A percentile compares a stretch with the other conserved stretches of the same genome.
Evolutionary conservation across 2,329 filamentous ascomycete species (phyloP).

Genomic region (Capronia americana): DNA sequence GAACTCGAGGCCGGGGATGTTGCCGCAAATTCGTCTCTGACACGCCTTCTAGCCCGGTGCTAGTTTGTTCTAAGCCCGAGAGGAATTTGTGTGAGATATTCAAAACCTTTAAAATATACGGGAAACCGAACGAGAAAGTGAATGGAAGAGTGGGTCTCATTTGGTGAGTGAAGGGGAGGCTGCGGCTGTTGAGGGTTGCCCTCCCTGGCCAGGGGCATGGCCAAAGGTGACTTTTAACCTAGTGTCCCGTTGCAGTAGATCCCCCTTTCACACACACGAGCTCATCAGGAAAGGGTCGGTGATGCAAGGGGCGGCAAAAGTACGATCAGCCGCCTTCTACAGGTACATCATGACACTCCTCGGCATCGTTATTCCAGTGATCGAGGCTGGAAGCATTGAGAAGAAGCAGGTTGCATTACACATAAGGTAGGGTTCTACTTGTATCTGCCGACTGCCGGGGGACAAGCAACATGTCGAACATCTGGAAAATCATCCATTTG

Average conservation of each 20-base stretch:
- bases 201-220: not conserved
- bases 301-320: no score
- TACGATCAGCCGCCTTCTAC: not conserved
- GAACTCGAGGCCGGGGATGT: not conserved
- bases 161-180: not conserved
- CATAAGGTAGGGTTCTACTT: not conserved
- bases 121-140: not conserved
- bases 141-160: not conserved
- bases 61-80: conserved; percentile 8
- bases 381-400: not conserved
- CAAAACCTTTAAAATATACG: not conserved
- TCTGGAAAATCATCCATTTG: not conserved
- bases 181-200: not conserved
- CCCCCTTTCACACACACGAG: no score
- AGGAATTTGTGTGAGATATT: not conserved
- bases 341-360: not conserved
- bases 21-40: conserved; percentile 1
- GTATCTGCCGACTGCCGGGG: not conserved
- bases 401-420: not conserved
- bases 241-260: not conserved
- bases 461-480: not conserved
- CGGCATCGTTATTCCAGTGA: not conserved
- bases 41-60: conserved; percentile 5
- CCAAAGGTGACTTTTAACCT: not conserved
- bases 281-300: not conserved